Conservation (phyloP, 192 early-diverging fungal genomes). For the Gonapodya sp. region DNA sequence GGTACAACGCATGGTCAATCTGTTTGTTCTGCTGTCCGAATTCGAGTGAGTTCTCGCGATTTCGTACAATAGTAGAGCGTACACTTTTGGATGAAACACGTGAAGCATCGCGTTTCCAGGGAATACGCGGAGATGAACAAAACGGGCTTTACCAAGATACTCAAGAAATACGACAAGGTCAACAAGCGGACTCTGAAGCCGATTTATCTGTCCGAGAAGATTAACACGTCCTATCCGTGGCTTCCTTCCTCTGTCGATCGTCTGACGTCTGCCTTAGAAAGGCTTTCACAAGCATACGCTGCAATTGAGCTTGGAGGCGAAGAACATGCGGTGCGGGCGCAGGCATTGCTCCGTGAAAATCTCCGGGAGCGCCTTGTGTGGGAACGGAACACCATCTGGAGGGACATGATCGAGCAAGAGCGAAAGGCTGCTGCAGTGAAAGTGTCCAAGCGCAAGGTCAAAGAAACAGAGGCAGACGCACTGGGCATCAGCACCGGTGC, state of each 20-base stretch:
- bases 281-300: conserved; percentile 54
- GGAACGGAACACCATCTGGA: conserved; percentile 96
- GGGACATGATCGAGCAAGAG: conserved; percentile 90
- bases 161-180: conserved; percentile 98
- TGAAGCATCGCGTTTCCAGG: no score
- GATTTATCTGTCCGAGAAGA: conserved; percentile 59
- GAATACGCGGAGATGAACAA: conserved; percentile 81
- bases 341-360: conserved; percentile 63
- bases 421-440: conserved; percentile 39
- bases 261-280: conserved; percentile 53
- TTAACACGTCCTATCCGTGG: conserved; percentile 63
- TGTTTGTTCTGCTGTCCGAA: conserved; percentile 77
- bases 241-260: conserved; percentile 44
- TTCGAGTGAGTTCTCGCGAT: conserved; percentile 23
- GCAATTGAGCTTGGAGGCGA: conserved; percentile 36
- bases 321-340: conserved; percentile 51
- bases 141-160: conserved; percentile 87
- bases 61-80: no score
- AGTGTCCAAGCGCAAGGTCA: background rate
- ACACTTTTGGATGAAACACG: no score
- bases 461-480: background rate
- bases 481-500: background rate
- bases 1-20: conserved; percentile 44
- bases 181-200: conserved; percentile 63
- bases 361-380: conserved; percentile 85